Evolutionary conservation across 345 rosid species (phyloP).

Genomic region (Punica granatum): DNA sequence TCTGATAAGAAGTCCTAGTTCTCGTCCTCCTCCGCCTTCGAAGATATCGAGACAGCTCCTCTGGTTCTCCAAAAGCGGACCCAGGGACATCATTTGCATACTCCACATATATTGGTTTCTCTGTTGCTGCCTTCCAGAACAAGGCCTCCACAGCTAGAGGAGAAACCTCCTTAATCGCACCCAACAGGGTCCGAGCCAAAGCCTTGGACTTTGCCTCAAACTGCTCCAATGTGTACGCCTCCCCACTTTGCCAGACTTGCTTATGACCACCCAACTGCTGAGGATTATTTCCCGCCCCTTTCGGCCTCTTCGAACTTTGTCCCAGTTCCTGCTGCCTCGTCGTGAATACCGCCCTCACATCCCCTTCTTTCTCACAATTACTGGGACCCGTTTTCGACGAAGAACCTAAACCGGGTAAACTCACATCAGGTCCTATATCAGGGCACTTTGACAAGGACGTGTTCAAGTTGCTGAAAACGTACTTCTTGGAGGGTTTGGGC

Average conservation of each 20-base stretch:
- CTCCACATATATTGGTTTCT: constrained; percentile 81
- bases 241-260: constrained; percentile 99
- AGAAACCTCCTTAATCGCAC: constrained; percentile 59
- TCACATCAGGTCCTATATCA: constrained; percentile 45
- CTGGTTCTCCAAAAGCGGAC: constrained; percentile 85
- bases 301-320: constrained; percentile 44
- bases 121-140: constrained; percentile 86
- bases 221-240: constrained; percentile 85
- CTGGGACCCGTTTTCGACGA: constrained; percentile 17
- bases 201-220: constrained; percentile 80
- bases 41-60: constrained; percentile 52
- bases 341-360: constrained; percentile 73
- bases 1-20: constrained; percentile 46
- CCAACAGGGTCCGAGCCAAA: constrained; percentile 60
- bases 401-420: constrained; percentile 24
- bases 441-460: constrained; percentile 74
- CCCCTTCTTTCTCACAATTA: constrained; percentile 30
- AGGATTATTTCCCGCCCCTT: constrained; percentile 33
- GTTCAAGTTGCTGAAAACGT: constrained; percentile 70
- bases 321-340: constrained; percentile 98
- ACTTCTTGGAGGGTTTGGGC: constrained; percentile 87
- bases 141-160: constrained; percentile 71
- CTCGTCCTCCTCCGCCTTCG: constrained; percentile 56
- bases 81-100: constrained; percentile 99
- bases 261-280: constrained; percentile 46